Evolutionary conservation across 345 rosid species (phyloP).

Genomic region (rapeseed (Brassica napus)): DNA sequence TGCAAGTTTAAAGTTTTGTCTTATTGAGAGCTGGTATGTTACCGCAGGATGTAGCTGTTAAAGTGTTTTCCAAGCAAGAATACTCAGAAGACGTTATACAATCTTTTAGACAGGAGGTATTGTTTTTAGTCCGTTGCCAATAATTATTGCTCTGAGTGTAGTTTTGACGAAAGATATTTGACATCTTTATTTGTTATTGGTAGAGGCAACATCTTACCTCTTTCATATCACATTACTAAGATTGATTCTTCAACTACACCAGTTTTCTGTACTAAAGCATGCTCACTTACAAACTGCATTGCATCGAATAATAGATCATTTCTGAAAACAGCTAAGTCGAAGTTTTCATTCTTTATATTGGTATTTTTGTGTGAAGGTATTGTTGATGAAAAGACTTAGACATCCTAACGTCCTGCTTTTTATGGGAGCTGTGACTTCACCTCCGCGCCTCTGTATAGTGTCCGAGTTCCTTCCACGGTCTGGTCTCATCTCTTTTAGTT

Average conservation of each 20-base stretch:
- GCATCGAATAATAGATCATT: not conserved
- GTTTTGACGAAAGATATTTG: not conserved
- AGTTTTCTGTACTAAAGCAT: not conserved
- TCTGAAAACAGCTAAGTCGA: not conserved
- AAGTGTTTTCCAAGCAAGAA: constrained; percentile 93
- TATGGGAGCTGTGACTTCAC: constrained; percentile 97
- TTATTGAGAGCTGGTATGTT: constrained; percentile 31
- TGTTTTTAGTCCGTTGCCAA: not conserved
- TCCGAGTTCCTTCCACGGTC: constrained; percentile 99
- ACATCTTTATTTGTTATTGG: not conserved
- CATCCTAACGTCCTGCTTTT: constrained; percentile 93
- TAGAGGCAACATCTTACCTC: not conserved
- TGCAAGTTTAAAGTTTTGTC: constrained; percentile 19
- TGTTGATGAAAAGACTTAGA: constrained; percentile 92
- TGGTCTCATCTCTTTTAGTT: constrained; percentile 27
- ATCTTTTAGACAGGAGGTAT: constrained; percentile 91
- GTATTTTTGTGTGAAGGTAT: constrained; percentile 53
- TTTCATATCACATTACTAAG: constrained; percentile 5
- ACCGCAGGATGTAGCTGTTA: constrained; percentile 94
- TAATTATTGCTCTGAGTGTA: not conserved
- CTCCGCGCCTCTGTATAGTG: constrained; percentile 90
- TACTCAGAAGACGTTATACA: constrained; percentile 81
- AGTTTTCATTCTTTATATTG: not conserved
- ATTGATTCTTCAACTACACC: not conserved
- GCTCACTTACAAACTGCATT: not conserved